phyloP scores from a whole-genome alignment of 2,329 filamentous ascomycete species.

The Talaromyces amestolkiae region DNA sequence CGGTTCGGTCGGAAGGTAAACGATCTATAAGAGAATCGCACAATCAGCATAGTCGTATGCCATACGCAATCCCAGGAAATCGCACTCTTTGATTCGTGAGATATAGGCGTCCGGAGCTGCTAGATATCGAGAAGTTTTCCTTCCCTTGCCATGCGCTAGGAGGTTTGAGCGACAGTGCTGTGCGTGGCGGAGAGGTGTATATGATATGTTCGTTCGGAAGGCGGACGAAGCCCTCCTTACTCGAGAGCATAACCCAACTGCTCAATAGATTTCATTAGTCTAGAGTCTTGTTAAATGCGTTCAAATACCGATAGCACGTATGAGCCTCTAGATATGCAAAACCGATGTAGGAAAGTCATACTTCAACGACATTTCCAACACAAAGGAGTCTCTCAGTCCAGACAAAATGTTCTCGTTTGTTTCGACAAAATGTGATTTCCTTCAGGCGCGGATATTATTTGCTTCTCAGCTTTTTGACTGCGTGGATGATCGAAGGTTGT shows the following conservation, averaged over 20 bases:
- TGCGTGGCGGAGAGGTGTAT: conserved; percentile 75
- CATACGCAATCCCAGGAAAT: conserved; percentile 18
- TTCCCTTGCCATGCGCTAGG: conserved; percentile 64
- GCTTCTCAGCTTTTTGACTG: neutral
- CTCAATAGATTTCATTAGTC: conserved; percentile 9
- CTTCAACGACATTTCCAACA: conserved; percentile 41
- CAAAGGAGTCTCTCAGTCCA: neutral
- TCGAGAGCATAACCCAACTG: conserved; percentile 91
- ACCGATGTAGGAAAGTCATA: conserved; percentile 26
- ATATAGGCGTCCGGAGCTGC: conserved; percentile 71
- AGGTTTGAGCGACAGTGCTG: conserved; percentile 71
- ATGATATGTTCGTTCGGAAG: conserved; percentile 80
- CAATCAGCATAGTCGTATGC: conserved; percentile 9
- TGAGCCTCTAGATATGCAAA: neutral
- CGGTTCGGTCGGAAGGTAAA: conserved; percentile 76
- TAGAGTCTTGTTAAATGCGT: neutral
- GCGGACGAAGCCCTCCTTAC: conserved; percentile 70
- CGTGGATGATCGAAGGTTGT: neutral
- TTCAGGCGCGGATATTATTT: neutral
- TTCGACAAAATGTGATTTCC: neutral
- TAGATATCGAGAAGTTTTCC: conserved; percentile 66
- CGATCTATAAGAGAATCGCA: conserved; percentile 57
- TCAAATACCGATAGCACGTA: neutral
- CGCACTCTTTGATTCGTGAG: conserved; percentile 82
- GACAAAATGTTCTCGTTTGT: neutral